Conservation (phyloP, 78 protist genomes). For the Dictyostelium purpureum region DNA sequence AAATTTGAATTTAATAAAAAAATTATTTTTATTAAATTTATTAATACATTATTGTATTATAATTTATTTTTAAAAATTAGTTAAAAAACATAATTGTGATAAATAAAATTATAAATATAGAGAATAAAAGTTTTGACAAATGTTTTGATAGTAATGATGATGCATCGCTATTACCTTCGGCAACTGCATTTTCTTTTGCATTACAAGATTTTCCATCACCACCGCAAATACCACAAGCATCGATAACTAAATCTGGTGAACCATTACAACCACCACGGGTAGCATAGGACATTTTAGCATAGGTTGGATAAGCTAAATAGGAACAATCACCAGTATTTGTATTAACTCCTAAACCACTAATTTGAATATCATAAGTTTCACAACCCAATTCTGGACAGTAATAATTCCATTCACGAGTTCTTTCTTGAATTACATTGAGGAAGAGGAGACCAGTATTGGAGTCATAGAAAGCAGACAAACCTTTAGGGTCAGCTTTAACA, state of each 20-base stretch:
- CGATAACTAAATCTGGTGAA: neutral
- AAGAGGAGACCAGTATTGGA: constrained; percentile 18
- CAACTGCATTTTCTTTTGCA: neutral
- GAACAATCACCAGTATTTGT: constrained; percentile 51
- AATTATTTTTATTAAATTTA: no score
- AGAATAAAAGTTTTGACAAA: no score
- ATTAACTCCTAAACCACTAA: constrained; percentile 19
- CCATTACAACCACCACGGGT: constrained; percentile 64
- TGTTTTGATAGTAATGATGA: no score
- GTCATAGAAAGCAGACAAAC: constrained; percentile 45
- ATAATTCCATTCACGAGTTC: constrained; percentile 13
- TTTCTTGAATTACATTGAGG: constrained; percentile 9
- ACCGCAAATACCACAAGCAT: constrained; percentile 55
- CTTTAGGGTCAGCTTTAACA: constrained; percentile 28
- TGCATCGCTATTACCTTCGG: neutral
- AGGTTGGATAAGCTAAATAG: constrained; percentile 10
- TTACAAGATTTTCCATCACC: constrained; percentile 28
- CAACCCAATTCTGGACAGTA: constrained; percentile 65
- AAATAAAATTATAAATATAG: no score
- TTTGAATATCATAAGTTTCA: constrained; percentile 34
- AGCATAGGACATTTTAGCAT: neutral
- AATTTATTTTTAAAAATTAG: no score
- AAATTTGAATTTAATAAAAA: no score
- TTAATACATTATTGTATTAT: no score
- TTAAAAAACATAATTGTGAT: no score